Base-by-base conservation (phyloP, 345 rosid species). In the Carallia pectinifolia region DNA sequence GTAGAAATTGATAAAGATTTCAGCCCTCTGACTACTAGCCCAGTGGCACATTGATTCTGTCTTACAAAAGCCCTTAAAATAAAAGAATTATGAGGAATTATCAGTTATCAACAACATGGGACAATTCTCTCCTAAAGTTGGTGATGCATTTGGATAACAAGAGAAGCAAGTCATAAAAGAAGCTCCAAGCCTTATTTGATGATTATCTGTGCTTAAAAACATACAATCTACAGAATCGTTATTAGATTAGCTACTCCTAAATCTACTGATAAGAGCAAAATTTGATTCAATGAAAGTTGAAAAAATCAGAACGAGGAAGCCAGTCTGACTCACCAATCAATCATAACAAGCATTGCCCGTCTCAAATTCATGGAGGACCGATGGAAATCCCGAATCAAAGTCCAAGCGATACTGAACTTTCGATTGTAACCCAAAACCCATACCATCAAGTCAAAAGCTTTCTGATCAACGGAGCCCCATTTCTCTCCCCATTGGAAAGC, bases 401-500 rank as follows among this genome's bases (percentile, higher is more conserved):
- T 81, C 97, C 96, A 91, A 75, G 89, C 93, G 50, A 76, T 84
- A 62, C 82, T 86, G 69, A 89, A 91, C 89, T 94, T 89, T 58
- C 76, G 80, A 67, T 84, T 86, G 70, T 74, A 80, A 62, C 96
- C 95, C 81, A 90, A 80, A 34, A 94, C 76, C 89, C 92, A 86
- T 23, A 83, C 74, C 83, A 90, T 82, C 83, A 88, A 80, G 31
- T 83, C 84, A 56, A 74, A 81, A 53, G 78, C 76, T 72, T 81
- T 83, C 50, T 84, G 84, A 74, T 87, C 86, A 78, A 70, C 70
- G 44, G 76, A 82, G 53, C 81, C 81, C 61, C 85, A 68, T 74
- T 81, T 85, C 59, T 85, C 85, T 1, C 89, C 95, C 97, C 95
- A 91, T 71, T 88, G 88, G 74, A 91, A 91, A 4, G 82, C 96